Conservation (phyloP, 2,329 filamentous ascomycete species). For the Xylaria sp. region DNA sequence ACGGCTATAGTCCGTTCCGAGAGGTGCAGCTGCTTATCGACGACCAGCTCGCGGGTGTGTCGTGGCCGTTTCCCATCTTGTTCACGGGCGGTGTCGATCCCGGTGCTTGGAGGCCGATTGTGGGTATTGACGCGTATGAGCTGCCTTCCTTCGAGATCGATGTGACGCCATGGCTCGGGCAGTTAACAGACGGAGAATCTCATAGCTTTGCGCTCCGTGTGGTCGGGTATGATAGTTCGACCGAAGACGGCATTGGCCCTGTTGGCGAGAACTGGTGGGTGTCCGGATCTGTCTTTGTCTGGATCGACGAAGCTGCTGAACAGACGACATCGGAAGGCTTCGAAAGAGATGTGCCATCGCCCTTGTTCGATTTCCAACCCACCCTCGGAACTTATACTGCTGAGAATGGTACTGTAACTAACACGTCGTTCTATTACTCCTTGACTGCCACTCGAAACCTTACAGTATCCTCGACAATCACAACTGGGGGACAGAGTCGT, state of each 20-base stretch:
- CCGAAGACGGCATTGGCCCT: constrained; percentile 51
- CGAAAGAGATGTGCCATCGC: constrained; percentile 34
- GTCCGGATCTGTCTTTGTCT: constrained; percentile 73
- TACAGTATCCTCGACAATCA: constrained; percentile 46
- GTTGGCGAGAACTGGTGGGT: constrained; percentile 73
- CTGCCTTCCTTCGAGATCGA: constrained; percentile 75
- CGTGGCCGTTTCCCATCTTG: constrained; percentile 76
- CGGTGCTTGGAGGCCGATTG: constrained; percentile 75
- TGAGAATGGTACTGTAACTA: constrained; percentile 42
- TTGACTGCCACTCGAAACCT: constrained; percentile 45
- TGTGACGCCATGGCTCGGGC: constrained; percentile 71
- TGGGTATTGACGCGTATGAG: constrained; percentile 76
- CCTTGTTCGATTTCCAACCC: constrained; percentile 45
- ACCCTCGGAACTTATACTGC: constrained; percentile 39
- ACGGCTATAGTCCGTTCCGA: constrained; percentile 72
- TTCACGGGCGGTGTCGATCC: constrained; percentile 77
- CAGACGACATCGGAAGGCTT: constrained; percentile 41
- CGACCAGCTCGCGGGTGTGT: constrained; percentile 69
- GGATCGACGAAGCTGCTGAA: constrained; percentile 60
- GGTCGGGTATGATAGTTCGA: constrained; percentile 56
- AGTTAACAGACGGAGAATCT: constrained; percentile 64
- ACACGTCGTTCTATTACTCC: constrained; percentile 47
- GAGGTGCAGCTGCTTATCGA: constrained; percentile 75
- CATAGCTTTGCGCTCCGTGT: constrained; percentile 54
- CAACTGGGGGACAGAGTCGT: constrained; percentile 35